Evolutionary conservation across 2,329 filamentous ascomycete species (phyloP).

Genomic region (Aspergillus arachidicola): DNA sequence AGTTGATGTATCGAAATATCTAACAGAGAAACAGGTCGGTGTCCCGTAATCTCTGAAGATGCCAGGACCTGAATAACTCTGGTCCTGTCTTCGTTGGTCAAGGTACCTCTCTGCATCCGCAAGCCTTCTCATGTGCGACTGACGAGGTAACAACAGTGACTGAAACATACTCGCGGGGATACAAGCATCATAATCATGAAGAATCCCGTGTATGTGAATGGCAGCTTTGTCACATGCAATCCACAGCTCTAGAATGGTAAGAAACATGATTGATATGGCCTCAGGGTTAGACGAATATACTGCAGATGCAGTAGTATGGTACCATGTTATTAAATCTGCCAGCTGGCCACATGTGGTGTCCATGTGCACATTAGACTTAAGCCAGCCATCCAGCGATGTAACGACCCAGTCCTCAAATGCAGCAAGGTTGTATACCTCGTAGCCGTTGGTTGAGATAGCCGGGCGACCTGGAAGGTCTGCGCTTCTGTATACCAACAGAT

Average conservation of each 20-base stretch:
- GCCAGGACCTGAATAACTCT: constrained; percentile 24
- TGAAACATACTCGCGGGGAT: constrained; percentile 37
- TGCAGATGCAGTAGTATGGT: not conserved
- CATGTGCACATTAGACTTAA: not conserved
- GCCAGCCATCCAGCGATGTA: not conserved
- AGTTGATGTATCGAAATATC: constrained; percentile 51
- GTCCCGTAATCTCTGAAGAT: constrained; percentile 45
- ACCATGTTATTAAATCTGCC: not conserved
- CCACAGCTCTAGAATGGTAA: constrained; percentile 63
- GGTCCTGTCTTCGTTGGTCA: constrained; percentile 26
- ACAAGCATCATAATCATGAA: constrained; percentile 52
- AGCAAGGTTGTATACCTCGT: not conserved
- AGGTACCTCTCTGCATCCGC: constrained; percentile 53
- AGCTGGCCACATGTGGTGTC: not conserved
- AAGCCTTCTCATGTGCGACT: constrained; percentile 26
- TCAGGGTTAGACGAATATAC: constrained; percentile 42
- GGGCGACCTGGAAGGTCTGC: not conserved
- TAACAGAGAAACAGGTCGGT: constrained; percentile 48
- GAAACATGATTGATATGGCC: constrained; percentile 56
- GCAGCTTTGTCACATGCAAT: constrained; percentile 57
- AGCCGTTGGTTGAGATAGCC: not conserved
- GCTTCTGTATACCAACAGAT: not conserved
- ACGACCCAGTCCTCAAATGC: constrained; percentile 9
- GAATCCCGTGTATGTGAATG: constrained; percentile 39
- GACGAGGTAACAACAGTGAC: constrained; percentile 24